Base-by-base conservation (phyloP, 768 basidiomycete genomes). In the Pulveroboletus sp. region DNA sequence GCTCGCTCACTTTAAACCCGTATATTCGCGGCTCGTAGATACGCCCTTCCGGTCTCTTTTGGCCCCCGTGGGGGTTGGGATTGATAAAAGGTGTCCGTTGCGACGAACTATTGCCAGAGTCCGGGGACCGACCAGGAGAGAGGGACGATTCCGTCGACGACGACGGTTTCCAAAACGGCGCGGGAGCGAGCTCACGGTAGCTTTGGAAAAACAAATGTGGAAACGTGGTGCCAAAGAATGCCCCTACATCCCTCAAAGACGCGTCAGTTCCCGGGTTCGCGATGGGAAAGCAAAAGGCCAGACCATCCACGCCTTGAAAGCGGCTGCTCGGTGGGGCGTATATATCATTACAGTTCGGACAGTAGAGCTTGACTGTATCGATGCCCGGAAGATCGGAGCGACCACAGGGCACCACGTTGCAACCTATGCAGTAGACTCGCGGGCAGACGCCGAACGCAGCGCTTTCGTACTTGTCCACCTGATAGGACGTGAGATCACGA, bases 151-250 rank as follows among this genome's bases (percentile, higher is more conserved):
- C 64, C 1, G 77, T 75, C 13, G 79, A 77, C 2, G 80, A 69
- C 12, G 77, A 73, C n/a, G 82, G 78, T 56, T 87, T 89, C 81
- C 82, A 93, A 72, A 93, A 97, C 2, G 94, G 92, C 22, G 92
- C 90, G 0, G 94, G 89, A 9, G 91, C 83, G n/a, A 94, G 80
- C 65, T 95, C 93, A 22, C 90, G 89, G 72, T 95, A 98, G 54
- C 89, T 93, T 65, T 98, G 93, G 79, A 98, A 98, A 73, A 98
- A 95, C 22, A 99, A 77, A 62, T 97, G 93, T 2, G 94, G 78
- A 68, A 99, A 99, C n/a, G 95, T 97, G 0, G 95, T 98, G 19
- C 96, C 96, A 73, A 99, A 99, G 74, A 97, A 99, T 11, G 96
- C 96, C 54, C 95, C 94, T 97, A 54, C 30, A 52, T 56, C 54